Evolutionary conservation across 352 stramenopile genomes (phyloP).

Genomic region (Phytopythium delawarense): DNA sequence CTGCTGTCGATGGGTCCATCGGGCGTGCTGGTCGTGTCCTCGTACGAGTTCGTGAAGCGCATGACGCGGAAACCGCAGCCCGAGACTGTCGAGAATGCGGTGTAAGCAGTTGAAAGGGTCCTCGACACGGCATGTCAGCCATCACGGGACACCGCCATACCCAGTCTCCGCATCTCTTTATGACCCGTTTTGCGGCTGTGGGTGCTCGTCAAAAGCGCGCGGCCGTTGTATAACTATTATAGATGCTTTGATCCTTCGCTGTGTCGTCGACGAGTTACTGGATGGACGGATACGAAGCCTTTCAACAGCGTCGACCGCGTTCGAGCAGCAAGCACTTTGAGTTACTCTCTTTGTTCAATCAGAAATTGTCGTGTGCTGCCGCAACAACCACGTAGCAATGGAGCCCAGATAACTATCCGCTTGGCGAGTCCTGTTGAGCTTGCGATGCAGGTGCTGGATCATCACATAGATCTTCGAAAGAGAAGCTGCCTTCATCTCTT

Average conservation of each 20-base stretch:
- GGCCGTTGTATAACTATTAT: slow-evolving; percentile 1
- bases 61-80: slow-evolving; percentile 59
- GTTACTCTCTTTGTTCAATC: too few relatives aligned
- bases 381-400: too few relatives aligned
- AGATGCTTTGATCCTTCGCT: neutral
- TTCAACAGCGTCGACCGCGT: too few relatives aligned
- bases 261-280: neutral
- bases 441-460: too few relatives aligned
- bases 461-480: too few relatives aligned
- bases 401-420: too few relatives aligned
- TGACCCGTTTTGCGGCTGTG: neutral
- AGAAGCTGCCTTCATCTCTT: too few relatives aligned
- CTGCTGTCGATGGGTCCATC: slow-evolving; percentile 80
- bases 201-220: neutral
- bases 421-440: too few relatives aligned
- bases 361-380: too few relatives aligned
- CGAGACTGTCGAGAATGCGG: slow-evolving; percentile 12
- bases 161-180: neutral
- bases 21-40: slow-evolving; percentile 81
- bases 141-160: neutral
- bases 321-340: too few relatives aligned
- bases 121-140: neutral
- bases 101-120: neutral
- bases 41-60: slow-evolving; percentile 90
- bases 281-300: too few relatives aligned